Evolutionary conservation across 2,329 filamentous ascomycete species (phyloP), one percentile per base, ranked within the genome.

Genomic region (Aplosporella prunicola): DNA sequence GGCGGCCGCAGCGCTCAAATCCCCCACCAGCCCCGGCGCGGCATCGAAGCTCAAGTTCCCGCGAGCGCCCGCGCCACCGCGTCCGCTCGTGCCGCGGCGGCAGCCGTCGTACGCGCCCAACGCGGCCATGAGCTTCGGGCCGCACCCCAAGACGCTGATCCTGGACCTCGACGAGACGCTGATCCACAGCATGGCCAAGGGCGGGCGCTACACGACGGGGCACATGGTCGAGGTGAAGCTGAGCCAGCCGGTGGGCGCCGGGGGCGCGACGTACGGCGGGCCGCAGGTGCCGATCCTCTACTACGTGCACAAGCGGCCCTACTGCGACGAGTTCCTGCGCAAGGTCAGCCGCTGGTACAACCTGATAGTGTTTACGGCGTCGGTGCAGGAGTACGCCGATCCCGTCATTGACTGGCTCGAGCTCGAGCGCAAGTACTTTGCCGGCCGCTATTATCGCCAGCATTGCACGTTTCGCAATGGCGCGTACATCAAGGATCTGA

Each of bases 371-470:
- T 98, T 98, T 60, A 98, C 91, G 8, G 91, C 91, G 3, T 94
- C 87, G 14, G 91, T 98, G 24, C 91, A 98, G 59, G 91, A 98
- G 60, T 98, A 98, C 54, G 91, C 91, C 40, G 91, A 98, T 60
- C 91, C 91, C 0, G 91, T 98, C 40, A 96, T 98, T 56, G 91
- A 98, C 69, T 96, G 88, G 87, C 73, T 98, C 43, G 91, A 98
- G 63, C 80, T 86, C 48, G 91, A 98, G 63, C 79, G 88, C 52
- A 96, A 96, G 64, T 96, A 86, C 66, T 98, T 98, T 63, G 82
- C 83, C 23, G 85, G 80, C 26, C 72, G 91, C 48, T 96, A 91
- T 65, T 98, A 98, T 62, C 77, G 91, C 39, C 91, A 98, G 59
- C 89, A 98, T 62, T 98, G 91, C 68, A 96, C 91, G 15, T 87